Base-by-base conservation (phyloP, 2,329 filamentous ascomycete species). In the Epicoccum sorghinum region DNA sequence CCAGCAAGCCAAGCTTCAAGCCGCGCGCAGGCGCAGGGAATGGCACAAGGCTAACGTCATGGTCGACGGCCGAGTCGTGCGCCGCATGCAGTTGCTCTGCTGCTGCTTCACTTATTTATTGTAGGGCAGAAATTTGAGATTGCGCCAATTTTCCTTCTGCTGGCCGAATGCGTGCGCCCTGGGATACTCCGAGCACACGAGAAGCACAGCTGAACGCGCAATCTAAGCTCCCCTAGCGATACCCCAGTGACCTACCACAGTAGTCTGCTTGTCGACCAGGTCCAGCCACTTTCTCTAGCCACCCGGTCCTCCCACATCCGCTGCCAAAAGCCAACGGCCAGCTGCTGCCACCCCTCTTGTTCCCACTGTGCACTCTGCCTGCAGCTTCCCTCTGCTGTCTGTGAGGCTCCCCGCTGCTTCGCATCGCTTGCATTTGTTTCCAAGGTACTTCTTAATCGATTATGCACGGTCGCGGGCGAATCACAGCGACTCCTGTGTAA, bases 381-480 rank as follows among this genome's bases (percentile, higher is more conserved):
- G 27, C 29, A 8, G 3, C 27, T 24, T n/a, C 22, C 22, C 41
- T 5, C 27, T 29, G 27, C 32, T 13, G 4, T 4, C 37, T 24
- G 23, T 47, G 49, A 23, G 37, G 23, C 7, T 38, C 24, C 30
- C 32, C 32, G 22, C 41, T 7, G 37, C 12, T n/a, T 30, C 32
- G 22, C 24, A 42, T 43, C 14, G 13, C 13, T 27, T 12, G 32
- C 23, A 49, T 47, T 23, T 27, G 12, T 13, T 10, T 3, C 18
- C 18, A 18, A 18, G 18, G 18, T 18, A 18, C 18, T 18, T 18
- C 18, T 18, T 18, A 18, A 58, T 54, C 65, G 68, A 66, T 44
- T 45, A 57, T 30, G 57, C 60, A 39, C 32, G 45, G 39, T 49
- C 41, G 47, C 18, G 44, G 47, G 24, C 41, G 27, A 41, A 43